Conservation (phyloP, 768 basidiomycete species). For the Clitopilus hobsonii region DNA sequence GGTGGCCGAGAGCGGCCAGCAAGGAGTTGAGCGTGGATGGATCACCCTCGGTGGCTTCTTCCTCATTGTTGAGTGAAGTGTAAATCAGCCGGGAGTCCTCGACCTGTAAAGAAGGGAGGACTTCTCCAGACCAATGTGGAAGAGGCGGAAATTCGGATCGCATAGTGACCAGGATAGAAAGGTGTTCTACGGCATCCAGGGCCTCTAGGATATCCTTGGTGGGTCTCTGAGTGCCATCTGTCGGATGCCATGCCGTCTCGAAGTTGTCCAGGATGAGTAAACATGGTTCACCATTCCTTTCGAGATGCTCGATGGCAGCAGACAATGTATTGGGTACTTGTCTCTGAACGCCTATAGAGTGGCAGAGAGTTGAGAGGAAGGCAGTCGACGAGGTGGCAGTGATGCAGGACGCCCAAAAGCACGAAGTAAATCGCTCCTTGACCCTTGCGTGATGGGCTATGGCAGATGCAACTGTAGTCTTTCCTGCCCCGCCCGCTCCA, state of each 20-base stretch:
- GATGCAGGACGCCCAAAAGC: constrained; percentile 30
- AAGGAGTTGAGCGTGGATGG: constrained; percentile 16
- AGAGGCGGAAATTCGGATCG: constrained; percentile 19
- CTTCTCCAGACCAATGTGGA: neutral
- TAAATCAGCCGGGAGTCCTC: constrained; percentile 10
- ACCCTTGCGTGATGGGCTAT: constrained; percentile 21
- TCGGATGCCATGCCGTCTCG: constrained; percentile 32
- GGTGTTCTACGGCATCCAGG: constrained; percentile 18
- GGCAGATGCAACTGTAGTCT: constrained; percentile 30
- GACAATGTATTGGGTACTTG: constrained; percentile 12
- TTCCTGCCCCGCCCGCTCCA: constrained; percentile 33
- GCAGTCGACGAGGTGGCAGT: constrained; percentile 19
- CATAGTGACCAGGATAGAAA: constrained; percentile 30
- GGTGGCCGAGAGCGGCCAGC: constrained; percentile 18
- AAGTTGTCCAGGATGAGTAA: constrained; percentile 35
- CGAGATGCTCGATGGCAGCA: constrained; percentile 16
- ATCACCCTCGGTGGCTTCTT: constrained; percentile 8
- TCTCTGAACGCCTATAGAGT: constrained; percentile 13
- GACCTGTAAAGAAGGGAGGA: neutral
- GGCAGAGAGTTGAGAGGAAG: constrained; percentile 19
- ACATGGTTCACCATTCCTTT: constrained; percentile 13
- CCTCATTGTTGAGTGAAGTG: constrained; percentile 10
- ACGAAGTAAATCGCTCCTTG: constrained; percentile 14
- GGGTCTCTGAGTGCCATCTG: constrained; percentile 9
- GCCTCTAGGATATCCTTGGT: constrained; percentile 20